These are phyloP conservation scores for Kodamaea arcana DNA, from an alignment of 1,139 yeast genomes.

Conservation along the genomic window DNA sequence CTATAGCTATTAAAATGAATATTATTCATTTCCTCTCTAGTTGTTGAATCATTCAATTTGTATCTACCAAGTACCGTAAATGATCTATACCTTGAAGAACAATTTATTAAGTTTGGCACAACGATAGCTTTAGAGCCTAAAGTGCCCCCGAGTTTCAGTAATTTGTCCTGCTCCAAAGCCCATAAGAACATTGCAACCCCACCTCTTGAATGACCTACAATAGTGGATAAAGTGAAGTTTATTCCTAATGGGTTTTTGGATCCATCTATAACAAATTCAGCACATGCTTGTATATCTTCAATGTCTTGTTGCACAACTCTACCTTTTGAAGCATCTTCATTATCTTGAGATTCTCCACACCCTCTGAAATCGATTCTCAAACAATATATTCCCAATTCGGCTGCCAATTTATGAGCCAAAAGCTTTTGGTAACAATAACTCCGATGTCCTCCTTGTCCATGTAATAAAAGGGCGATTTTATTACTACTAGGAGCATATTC, in stretches of 20 bases:
- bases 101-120: constrained; percentile 66
- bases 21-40: background rate
- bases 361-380: constrained; percentile 82
- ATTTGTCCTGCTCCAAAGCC: constrained; percentile 46
- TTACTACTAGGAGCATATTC: constrained; percentile 35
- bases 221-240: constrained; percentile 46
- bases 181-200: constrained; percentile 73
- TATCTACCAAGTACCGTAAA: constrained; percentile 36
- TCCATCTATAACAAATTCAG: constrained; percentile 39
- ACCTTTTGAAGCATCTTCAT: constrained; percentile 40
- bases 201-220: constrained; percentile 80
- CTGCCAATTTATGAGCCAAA: constrained; percentile 59
- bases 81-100: constrained; percentile 59
- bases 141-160: constrained; percentile 21
- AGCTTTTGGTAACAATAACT: constrained; percentile 69
- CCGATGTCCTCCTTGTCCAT: constrained; percentile 85
- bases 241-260: constrained; percentile 34
- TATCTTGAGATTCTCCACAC: constrained; percentile 72
- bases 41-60: constrained; percentile 13
- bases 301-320: constrained; percentile 61
- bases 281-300: constrained; percentile 58
- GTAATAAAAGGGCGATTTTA: constrained; percentile 44
- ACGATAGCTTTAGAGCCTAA: constrained; percentile 25
- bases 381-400: constrained; percentile 55
- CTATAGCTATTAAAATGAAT: constrained; percentile 25